These are phyloP conservation scores for Syzygium aromaticum DNA, from an alignment of 345 rosid species.

Conservation along the genomic window DNA sequence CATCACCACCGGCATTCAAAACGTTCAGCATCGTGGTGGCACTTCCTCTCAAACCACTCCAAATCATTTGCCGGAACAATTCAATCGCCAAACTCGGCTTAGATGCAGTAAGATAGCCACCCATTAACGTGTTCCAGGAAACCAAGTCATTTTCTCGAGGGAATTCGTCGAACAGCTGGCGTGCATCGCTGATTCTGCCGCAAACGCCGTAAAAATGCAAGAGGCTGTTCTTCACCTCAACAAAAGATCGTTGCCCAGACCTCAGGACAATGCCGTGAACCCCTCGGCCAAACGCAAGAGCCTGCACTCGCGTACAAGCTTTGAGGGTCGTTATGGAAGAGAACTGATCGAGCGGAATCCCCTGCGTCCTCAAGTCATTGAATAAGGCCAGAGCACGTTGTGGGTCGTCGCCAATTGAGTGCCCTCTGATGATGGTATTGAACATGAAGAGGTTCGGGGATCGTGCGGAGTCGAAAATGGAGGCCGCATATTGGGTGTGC, in stretches of 20 bases:
- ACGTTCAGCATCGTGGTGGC: slow-evolving; percentile 31
- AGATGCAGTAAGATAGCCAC: slow-evolving; percentile 29
- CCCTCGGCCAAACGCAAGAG: slow-evolving; percentile 19
- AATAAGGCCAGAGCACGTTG: slow-evolving; percentile 36
- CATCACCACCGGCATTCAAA: slow-evolving; percentile 28
- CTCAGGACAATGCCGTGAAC: slow-evolving; percentile 43
- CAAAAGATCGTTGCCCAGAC: slow-evolving; percentile 34
- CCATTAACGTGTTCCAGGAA: slow-evolving; percentile 51
- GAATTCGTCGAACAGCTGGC: slow-evolving; percentile 49
- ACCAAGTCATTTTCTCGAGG: slow-evolving; percentile 33
- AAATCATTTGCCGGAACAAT: slow-evolving; percentile 29
- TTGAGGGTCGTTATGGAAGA: slow-evolving; percentile 46
- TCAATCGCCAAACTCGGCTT: slow-evolving; percentile 15
- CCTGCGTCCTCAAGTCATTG: slow-evolving; percentile 39
- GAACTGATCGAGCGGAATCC: slow-evolving; percentile 41
- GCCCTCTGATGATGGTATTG: slow-evolving; percentile 50
- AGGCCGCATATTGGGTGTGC: slow-evolving; percentile 40
- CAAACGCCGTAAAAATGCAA: slow-evolving; percentile 30
- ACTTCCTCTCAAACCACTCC: slow-evolving; percentile 13
- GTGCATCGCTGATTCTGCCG: slow-evolving; percentile 28
- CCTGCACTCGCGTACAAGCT: slow-evolving; percentile 29
- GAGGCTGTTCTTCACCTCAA: slow-evolving; percentile 40
- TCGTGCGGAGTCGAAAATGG: slow-evolving; percentile 34
- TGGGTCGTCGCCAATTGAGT: slow-evolving; percentile 37
- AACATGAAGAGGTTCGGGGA: slow-evolving; percentile 53